phyloP scores from a whole-genome alignment of 1,284 basidiomycete genomes.

The Ustilago lituana region DNA sequence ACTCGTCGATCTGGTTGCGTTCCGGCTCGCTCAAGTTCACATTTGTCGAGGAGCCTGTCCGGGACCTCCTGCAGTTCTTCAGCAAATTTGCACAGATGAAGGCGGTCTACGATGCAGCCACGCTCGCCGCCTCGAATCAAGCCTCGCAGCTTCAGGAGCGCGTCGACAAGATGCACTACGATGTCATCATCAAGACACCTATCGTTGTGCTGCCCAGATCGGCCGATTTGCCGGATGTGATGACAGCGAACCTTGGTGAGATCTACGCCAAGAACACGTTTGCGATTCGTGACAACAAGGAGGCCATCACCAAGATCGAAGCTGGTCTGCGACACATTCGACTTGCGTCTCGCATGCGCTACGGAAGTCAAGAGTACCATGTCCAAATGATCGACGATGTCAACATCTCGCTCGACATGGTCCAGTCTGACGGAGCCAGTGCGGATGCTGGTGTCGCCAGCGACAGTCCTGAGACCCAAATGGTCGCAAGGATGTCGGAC shows the following conservation, averaged over 20 bases:
- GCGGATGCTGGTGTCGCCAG: slow-evolving; percentile 9
- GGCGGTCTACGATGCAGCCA: slow-evolving; percentile 93
- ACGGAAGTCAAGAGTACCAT: slow-evolving; percentile 53
- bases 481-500: slow-evolving; percentile 83
- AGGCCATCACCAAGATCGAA: slow-evolving; percentile 70
- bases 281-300: slow-evolving; percentile 67
- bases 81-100: slow-evolving; percentile 80
- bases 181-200: slow-evolving; percentile 88
- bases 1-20: slow-evolving; percentile 83
- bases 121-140: slow-evolving; percentile 87
- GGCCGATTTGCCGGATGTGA: slow-evolving; percentile 75
- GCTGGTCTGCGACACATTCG: slow-evolving; percentile 88
- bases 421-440: slow-evolving; percentile 70
- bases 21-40: slow-evolving; percentile 92
- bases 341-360: slow-evolving; percentile 69
- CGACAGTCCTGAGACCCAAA: slow-evolving; percentile 68
- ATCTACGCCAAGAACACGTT: slow-evolving; percentile 85
- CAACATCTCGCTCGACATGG: slow-evolving; percentile 77
- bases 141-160: slow-evolving; percentile 75
- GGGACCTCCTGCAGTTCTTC: slow-evolving; percentile 84
- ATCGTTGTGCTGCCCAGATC: slow-evolving; percentile 89
- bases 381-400: slow-evolving; percentile 92
- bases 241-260: slow-evolving; percentile 88
- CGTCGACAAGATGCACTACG: slow-evolving; percentile 82
- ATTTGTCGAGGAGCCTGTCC: slow-evolving; percentile 87